Base-by-base conservation (phyloP, 2,329 filamentous ascomycete genomes). In the Hysterium pulicare region DNA sequence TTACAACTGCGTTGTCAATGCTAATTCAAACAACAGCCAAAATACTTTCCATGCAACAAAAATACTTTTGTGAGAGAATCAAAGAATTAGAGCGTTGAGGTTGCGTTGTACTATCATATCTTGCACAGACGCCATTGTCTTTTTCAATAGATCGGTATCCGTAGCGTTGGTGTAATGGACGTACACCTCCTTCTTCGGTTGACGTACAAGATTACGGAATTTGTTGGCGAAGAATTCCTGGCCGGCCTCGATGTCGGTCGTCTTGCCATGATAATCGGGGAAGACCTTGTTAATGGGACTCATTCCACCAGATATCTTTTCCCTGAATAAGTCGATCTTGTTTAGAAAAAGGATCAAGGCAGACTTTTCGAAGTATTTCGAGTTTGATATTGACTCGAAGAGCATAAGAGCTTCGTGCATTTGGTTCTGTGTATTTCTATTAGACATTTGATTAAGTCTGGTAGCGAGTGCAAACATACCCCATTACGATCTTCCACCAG, bases 401-500 rank as follows among this genome's bases (percentile, higher is more conserved):
- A 76, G 68, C 68, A 74, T 74, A 22, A 77, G 59, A 3, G 74
- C 74, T 59, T 76, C 73, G 61, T 75, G 70, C 73, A 77, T 76
- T 73, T 76, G 74, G 56, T 76, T 77, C 72, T 75, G 50, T 11
- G 11, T 13, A 11, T 3, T 36, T 50, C 45, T 50, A 49, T 53
- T 42, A 52, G 44, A 16, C n/a, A n/a, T n/a, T n/a, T n/a, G n/a
- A n/a, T n/a, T n/a, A n/a, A n/a, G n/a, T n/a, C n/a, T n/a, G n/a
- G n/a, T n/a, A n/a, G n/a, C n/a, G n/a, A n/a, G 7, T 15, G 8
- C 35, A 46, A 37, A 75, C 88, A 73, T 76, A 95, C 90, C 50
- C 90, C 90, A 65, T 95, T 93, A 69, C 95, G 90, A 66, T 97
- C 91, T 71, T 97, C 91, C 3, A 96, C 89, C 37, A 97, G 73